Evolutionary conservation across 192 early-diverging fungal genomes (phyloP).

Genomic region (Haplosporangium gracile): DNA sequence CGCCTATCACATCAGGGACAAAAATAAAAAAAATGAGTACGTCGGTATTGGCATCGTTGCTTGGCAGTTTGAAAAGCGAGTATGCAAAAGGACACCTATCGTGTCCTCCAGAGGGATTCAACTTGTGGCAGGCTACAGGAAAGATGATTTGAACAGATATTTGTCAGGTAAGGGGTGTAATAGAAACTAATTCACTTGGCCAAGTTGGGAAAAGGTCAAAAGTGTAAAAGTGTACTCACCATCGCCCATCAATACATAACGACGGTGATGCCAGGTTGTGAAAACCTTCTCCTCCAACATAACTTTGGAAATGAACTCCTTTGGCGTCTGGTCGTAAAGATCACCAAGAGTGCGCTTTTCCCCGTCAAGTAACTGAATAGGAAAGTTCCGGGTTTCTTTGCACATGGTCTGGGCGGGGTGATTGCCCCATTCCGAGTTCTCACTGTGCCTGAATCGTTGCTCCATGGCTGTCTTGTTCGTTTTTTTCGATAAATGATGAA

Average conservation of each 20-base stretch:
- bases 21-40: not conserved
- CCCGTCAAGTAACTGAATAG: not conserved
- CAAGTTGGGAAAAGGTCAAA: too few relatives aligned
- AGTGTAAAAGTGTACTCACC: not conserved
- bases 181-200: not conserved
- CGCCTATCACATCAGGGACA: not conserved
- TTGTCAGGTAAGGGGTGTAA: not conserved
- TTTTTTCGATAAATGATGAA: not conserved
- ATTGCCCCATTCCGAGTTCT: not conserved
- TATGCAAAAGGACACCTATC: not conserved
- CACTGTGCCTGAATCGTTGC: not conserved
- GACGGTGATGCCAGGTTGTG: not conserved
- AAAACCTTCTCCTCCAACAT: slow-evolving; percentile 5
- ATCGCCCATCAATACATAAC: not conserved
- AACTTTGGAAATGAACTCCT: slow-evolving; percentile 3
- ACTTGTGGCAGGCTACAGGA: not conserved
- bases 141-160: not conserved
- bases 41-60: not conserved
- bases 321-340: not conserved
- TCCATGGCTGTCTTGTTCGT: not conserved
- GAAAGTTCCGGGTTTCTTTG: not conserved
- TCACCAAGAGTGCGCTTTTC: not conserved
- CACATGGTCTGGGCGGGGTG: not conserved
- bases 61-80: not conserved
- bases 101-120: not conserved